phyloP scores from a whole-genome alignment of 2,329 filamentous ascomycete genomes.

The Colletotrichum salicis region DNA sequence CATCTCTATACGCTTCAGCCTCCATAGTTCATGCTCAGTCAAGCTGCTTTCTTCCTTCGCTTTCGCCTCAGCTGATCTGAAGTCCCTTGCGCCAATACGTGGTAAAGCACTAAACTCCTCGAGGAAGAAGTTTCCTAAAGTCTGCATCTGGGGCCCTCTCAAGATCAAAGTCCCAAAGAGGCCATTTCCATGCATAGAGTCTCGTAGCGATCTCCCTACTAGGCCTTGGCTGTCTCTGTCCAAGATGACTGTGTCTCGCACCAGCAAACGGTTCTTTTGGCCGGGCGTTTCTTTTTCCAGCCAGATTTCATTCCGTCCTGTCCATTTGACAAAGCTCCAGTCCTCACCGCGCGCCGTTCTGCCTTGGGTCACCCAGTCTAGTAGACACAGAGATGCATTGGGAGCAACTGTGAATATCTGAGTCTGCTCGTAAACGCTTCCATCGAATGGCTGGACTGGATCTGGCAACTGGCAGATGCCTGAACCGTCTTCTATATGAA shows the following conservation, averaged over 20 bases:
- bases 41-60: constrained; percentile 47
- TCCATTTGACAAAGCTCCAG: constrained; percentile 85
- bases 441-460: constrained; percentile 89
- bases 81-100: constrained; percentile 84
- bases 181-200: constrained; percentile 78
- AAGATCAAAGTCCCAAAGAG: constrained; percentile 89
- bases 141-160: constrained; percentile 75
- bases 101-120: constrained; percentile 81
- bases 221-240: constrained; percentile 59
- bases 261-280: constrained; percentile 68
- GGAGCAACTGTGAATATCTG: constrained; percentile 77
- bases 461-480: constrained; percentile 82
- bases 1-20: constrained; percentile 62
- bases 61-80: constrained; percentile 66
- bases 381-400: constrained; percentile 75
- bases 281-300: constrained; percentile 45
- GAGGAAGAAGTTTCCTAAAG: constrained; percentile 79
- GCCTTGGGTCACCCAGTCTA: constrained; percentile 96
- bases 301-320: constrained; percentile 91
- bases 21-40: constrained; percentile 63
- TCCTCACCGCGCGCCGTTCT: constrained; percentile 85
- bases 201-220: constrained; percentile 54
- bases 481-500: constrained; percentile 60
- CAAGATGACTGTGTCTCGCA: constrained; percentile 87
- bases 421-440: constrained; percentile 84